These are phyloP conservation scores for Pseudocercospora crystallina DNA, from an alignment of 2,329 filamentous ascomycete species.

Conservation along the genomic window DNA sequence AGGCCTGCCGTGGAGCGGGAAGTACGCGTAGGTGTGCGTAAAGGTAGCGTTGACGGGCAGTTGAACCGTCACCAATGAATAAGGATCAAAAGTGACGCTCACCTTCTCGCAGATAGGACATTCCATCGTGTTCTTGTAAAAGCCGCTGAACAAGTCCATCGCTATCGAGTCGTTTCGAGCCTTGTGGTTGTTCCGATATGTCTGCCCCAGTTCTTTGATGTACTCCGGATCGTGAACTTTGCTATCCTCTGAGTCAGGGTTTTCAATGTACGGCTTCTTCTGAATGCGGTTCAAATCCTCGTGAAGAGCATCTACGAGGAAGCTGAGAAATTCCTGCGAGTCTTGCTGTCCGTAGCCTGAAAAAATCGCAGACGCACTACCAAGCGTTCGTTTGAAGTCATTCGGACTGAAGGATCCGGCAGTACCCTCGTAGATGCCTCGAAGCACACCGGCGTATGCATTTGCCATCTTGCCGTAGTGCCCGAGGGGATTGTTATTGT, in stretches of 20 bases:
- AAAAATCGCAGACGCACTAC: slow-evolving; percentile 78
- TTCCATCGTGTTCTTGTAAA: slow-evolving; percentile 96
- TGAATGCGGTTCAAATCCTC: slow-evolving; percentile 92
- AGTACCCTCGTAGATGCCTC: slow-evolving; percentile 72
- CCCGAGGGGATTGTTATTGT: slow-evolving; percentile 79
- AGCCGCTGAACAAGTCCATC: slow-evolving; percentile 91
- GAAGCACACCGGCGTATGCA: slow-evolving; percentile 73
- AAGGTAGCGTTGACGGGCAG: slow-evolving; percentile 84
- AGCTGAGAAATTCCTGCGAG: slow-evolving; percentile 94
- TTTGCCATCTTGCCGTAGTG: slow-evolving; percentile 85
- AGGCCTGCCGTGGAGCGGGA: slow-evolving; percentile 70
- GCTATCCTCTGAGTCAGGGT: slow-evolving; percentile 95
- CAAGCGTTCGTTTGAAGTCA: slow-evolving; percentile 79
- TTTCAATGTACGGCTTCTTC: slow-evolving; percentile 96
- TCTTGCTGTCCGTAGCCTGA: slow-evolving; percentile 96
- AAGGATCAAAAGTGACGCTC: slow-evolving; percentile 98
- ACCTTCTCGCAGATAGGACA: slow-evolving; percentile 91
- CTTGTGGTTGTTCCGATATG: slow-evolving; percentile 89
- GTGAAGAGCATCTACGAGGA: slow-evolving; percentile 88
- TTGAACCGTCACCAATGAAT: slow-evolving; percentile 89
- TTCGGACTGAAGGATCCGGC: slow-evolving; percentile 72
- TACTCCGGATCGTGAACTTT: slow-evolving; percentile 82
- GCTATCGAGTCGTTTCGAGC: slow-evolving; percentile 92
- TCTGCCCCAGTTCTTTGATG: slow-evolving; percentile 79
- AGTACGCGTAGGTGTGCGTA: slow-evolving; percentile 71